Base-by-base conservation (phyloP, 345 rosid species). In the Eucalyptus curtisii region DNA sequence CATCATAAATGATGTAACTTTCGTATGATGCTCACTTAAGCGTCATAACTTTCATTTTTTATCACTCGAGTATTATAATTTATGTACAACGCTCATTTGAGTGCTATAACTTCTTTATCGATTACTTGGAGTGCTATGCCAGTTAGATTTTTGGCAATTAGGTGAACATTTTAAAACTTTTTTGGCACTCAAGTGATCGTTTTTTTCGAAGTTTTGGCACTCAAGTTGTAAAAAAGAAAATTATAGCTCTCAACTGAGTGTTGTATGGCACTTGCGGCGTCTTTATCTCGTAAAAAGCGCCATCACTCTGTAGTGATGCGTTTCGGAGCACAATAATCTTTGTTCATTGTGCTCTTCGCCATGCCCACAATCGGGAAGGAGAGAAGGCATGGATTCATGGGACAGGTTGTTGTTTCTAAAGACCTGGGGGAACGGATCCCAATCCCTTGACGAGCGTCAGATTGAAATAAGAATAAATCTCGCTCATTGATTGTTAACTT, bases 1-100 rank as follows among this genome's bases (percentile, higher is more conserved):
- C 4, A 52, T 7, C 2, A 1, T 52, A 52, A 52, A 0, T 52
- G 4, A 0, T 52, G 0, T 52, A 52, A 52, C 4, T 52, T 49
- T 49, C 6, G 3, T 49, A 49, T 2, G 16, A 1, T 4, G 5
- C 2, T 49, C 2, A 13, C 50, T 49, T 49, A 3, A 49, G 0
- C 14, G 17, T 2, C 7, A 49, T 14, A 14, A 0, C 2, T 49
- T 49, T 13, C 5, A 1, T 48, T 11, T 48, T 48, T 48, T 49
- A 49, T 49, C 1, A 49, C 17, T 49, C 0, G 50, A 14, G 50
- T 49, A 17, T 49, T 49, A 49, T 49, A 49, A 49, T 2, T 49
- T 49, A 49, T 49, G 50, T 49, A 6, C 5, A 49, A 14, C 17
- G 4, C 2, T 49, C 6, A 49, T 49, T 49, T 14, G 50, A 49